A percentile compares a stretch with the other conserved stretches of the same genome.
Conservation (phyloP, 163 green algal genomes). For the Volvox carteri region DNA sequence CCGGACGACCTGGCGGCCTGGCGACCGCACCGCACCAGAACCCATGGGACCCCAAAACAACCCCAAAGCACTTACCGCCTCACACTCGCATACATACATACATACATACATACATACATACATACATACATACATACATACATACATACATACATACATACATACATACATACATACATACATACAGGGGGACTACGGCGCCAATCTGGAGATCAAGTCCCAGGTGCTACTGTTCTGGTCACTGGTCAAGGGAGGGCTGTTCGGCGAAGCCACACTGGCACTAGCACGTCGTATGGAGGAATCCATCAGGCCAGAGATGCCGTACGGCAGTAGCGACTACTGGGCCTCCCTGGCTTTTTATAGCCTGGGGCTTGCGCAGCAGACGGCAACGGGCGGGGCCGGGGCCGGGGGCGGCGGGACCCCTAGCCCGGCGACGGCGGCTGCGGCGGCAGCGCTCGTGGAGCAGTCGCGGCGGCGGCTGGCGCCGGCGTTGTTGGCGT, state of each 20-base stretch:
- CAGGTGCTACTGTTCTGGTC: not conserved
- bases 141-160: too few species aligned
- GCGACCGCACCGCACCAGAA: too few species aligned
- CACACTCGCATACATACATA: too few species aligned
- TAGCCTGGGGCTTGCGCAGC: not conserved
- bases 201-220: not conserved
- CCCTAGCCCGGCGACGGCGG: not conserved
- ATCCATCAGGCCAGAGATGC: not conserved
- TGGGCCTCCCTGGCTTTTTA: conserved; percentile 17
- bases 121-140: too few species aligned
- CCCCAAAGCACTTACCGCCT: too few species aligned
- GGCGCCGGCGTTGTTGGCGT: not conserved
- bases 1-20: too few species aligned
- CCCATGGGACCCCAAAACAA: too few species aligned
- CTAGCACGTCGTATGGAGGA: not conserved
- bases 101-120: too few species aligned
- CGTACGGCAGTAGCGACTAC: conserved; percentile 17
- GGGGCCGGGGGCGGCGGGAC: not conserved
- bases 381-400: not conserved
- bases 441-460: conserved; percentile 15
- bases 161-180: too few species aligned
- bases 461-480: not conserved
- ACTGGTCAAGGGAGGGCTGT: not conserved
- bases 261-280: not conserved
- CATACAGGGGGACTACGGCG: conserved; percentile 12